These are phyloP conservation scores for Cystobasidium slooffiae DNA, from an alignment of 1,284 basidiomycete species.

Conservation along the genomic window DNA sequence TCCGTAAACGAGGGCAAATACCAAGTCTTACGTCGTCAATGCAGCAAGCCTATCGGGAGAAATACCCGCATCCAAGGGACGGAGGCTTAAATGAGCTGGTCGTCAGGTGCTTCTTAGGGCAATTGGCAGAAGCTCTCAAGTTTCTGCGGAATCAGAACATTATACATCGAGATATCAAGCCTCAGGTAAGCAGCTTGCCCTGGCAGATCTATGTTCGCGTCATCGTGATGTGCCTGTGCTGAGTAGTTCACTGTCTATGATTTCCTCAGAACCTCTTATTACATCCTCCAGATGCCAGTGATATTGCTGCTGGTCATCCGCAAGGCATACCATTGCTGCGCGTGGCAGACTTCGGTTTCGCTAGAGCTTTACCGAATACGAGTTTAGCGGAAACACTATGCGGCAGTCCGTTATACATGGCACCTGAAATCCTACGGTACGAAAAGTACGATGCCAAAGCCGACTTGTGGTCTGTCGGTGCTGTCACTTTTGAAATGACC, in stretches of 20 bases:
- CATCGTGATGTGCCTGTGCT: background rate
- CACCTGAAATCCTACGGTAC: slow-evolving; percentile 94
- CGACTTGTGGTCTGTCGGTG: slow-evolving; percentile 97
- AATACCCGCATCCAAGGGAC: slow-evolving; percentile 82
- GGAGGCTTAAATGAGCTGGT: slow-evolving; percentile 91
- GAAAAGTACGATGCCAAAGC: slow-evolving; percentile 98
- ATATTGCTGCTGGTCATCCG: slow-evolving; percentile 83
- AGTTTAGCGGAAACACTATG: slow-evolving; percentile 97
- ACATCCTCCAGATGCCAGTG: slow-evolving; percentile 77
- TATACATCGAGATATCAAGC: slow-evolving; percentile 97
- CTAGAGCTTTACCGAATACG: slow-evolving; percentile 84
- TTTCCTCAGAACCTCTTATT: slow-evolving; percentile 77
- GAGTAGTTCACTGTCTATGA: slow-evolving; percentile 12
- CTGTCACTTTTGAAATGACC: slow-evolving; percentile 94
- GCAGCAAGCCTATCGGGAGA: slow-evolving; percentile 57
- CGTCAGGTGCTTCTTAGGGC: slow-evolving; percentile 88
- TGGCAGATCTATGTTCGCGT: too few species aligned
- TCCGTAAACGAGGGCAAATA: slow-evolving; percentile 87
- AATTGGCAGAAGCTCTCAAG: slow-evolving; percentile 89
- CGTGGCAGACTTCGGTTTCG: slow-evolving; percentile 98
- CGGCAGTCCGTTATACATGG: slow-evolving; percentile 99
- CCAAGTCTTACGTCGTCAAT: slow-evolving; percentile 70
- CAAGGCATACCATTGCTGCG: slow-evolving; percentile 91
- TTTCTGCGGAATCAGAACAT: slow-evolving; percentile 87
- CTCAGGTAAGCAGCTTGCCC: slow-evolving; percentile 66